A percentile compares a stretch with the other conserved stretches of the same genome.
Evolutionary conservation across 768 basidiomycete genomes (phyloP).

Genomic region (Neoboletus brunneissimus): DNA sequence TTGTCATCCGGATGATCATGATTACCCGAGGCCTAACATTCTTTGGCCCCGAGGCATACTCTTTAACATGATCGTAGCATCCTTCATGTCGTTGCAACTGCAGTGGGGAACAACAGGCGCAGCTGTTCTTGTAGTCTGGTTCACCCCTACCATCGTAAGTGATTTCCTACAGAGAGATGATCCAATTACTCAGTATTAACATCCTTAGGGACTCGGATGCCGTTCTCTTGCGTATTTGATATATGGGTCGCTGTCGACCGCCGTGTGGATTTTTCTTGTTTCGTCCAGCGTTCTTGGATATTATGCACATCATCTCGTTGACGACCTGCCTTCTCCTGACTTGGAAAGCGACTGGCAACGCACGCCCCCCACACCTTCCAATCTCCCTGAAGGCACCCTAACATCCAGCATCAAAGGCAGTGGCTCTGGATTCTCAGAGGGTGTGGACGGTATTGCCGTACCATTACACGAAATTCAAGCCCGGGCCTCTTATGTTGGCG

Average conservation of each 20-base stretch:
- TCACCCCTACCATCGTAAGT: slow-evolving; percentile 31
- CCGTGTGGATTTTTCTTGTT: slow-evolving; percentile 32
- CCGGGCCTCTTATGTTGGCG: too few relatives aligned
- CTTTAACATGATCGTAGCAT: slow-evolving; percentile 31
- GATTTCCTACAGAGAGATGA: background rate
- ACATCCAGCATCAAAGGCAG: background rate
- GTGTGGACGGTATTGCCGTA: too few relatives aligned
- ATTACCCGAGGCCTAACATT: background rate
- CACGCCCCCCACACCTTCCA: background rate
- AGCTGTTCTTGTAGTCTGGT: slow-evolving; percentile 28
- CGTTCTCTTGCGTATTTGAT: slow-evolving; percentile 33
- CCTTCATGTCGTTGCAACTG: slow-evolving; percentile 26
- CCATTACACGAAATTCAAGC: too few relatives aligned
- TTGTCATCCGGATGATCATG: slow-evolving; percentile 11
- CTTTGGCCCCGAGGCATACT: slow-evolving; percentile 26
- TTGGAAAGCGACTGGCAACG: background rate
- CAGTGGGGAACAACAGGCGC: slow-evolving; percentile 35
- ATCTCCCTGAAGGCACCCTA: background rate
- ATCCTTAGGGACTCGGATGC: slow-evolving; percentile 33
- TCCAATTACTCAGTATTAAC: background rate
- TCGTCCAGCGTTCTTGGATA: slow-evolving; percentile 28
- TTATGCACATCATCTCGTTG: slow-evolving; percentile 10
- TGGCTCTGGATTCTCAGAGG: too few relatives aligned
- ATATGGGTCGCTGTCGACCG: slow-evolving; percentile 30
- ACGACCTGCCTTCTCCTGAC: background rate